Percentiles rank a stretch among this genome's conserved stretches.
Conservation (phyloP, 495 filamentous ascomycete species). For the Penicillium paradoxum region DNA sequence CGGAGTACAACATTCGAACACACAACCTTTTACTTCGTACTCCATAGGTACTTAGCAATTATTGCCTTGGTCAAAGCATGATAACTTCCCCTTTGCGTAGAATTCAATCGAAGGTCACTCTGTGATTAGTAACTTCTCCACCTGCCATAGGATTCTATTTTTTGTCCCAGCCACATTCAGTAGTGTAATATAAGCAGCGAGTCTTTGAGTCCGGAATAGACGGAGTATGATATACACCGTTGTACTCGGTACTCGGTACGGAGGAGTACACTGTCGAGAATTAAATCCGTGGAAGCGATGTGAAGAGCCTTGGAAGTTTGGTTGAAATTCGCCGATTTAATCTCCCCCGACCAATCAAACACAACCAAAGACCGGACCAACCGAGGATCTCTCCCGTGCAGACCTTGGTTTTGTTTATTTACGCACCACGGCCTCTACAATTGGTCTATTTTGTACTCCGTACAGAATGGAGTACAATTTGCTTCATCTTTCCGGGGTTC, state of each 20-base stretch:
- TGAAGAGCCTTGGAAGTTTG: neutral
- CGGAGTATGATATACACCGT: too few relatives aligned
- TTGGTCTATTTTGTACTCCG: too few relatives aligned
- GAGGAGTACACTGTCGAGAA: too few relatives aligned
- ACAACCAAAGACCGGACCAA: neutral
- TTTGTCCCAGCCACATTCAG: neutral
- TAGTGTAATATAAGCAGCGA: neutral
- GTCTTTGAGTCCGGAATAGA: too few relatives aligned
- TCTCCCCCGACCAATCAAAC: neutral
- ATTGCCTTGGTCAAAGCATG: neutral
- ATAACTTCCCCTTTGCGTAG: neutral
- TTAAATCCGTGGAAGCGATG: too few relatives aligned
- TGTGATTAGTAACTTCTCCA: neutral
- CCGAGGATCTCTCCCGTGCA: neutral
- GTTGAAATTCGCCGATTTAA: neutral
- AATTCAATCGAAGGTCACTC: neutral
- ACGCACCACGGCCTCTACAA: too few relatives aligned
- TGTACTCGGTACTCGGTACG: too few relatives aligned
- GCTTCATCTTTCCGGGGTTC: too few relatives aligned
- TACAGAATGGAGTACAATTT: neutral
- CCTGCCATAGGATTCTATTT: neutral
- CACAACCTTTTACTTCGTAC: too few relatives aligned
- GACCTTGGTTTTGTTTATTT: conserved; percentile 2
- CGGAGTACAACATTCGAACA: too few relatives aligned
- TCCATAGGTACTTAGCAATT: neutral